These are phyloP conservation scores for Pseudevernia furfuracea DNA, from an alignment of 495 filamentous ascomycete species.

Conservation along the genomic window DNA sequence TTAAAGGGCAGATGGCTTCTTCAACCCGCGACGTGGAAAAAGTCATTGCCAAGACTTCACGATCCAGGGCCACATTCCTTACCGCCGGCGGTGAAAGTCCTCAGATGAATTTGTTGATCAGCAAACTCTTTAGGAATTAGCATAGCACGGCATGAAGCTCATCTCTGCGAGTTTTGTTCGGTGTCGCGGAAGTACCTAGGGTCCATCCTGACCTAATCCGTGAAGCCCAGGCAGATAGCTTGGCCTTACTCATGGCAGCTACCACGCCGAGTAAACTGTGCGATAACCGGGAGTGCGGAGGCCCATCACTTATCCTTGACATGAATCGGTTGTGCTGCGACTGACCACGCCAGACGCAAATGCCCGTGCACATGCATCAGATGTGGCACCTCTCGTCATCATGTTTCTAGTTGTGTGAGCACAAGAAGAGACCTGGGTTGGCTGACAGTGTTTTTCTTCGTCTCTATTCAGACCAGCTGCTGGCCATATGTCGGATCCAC, in stretches of 20 bases:
- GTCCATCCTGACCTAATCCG: background rate
- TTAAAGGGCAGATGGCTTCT: background rate
- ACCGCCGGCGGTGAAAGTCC: background rate
- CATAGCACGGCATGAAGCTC: background rate
- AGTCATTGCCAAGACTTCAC: background rate
- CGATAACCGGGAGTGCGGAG: too few relatives aligned
- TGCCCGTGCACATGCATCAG: background rate
- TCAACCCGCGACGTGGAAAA: background rate
- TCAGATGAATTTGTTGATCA: background rate
- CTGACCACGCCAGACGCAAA: too few relatives aligned
- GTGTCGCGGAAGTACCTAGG: background rate
- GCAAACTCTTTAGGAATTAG: background rate
- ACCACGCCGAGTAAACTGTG: too few relatives aligned
- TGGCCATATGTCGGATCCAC: background rate
- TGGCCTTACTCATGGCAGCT: background rate
- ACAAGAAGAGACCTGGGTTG: background rate
- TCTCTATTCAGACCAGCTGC: background rate
- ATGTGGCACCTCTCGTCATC: background rate
- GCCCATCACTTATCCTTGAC: too few relatives aligned
- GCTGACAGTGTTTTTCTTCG: background rate
- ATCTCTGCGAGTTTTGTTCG: background rate
- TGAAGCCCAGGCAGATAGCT: background rate
- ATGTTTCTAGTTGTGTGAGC: background rate
- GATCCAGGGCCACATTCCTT: too few relatives aligned
- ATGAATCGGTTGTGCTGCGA: too few relatives aligned